phyloP scores from a whole-genome alignment of 352 stramenopile genomes.

The Pythium brachiatum region DNA sequence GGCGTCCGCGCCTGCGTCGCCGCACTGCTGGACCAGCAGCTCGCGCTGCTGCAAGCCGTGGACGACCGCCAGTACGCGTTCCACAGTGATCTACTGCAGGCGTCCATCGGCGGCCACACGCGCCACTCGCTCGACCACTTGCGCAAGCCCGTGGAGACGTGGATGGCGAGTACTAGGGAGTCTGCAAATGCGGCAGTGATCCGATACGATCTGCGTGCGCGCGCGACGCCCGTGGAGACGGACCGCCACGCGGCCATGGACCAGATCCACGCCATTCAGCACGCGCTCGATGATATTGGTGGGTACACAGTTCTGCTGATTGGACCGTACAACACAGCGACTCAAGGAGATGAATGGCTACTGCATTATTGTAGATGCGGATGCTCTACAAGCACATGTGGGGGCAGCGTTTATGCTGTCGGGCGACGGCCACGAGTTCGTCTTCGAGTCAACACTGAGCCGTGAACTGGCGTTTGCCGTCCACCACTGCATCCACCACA shows the following conservation, averaged over 20 bases:
- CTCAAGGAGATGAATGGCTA: neutral
- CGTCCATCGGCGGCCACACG: slow-evolving; percentile 67
- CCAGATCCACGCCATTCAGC: slow-evolving; percentile 52
- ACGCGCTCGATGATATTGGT: slow-evolving; percentile 32
- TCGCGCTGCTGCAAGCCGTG: slow-evolving; percentile 41
- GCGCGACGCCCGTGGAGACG: slow-evolving; percentile 64
- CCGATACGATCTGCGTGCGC: slow-evolving; percentile 69
- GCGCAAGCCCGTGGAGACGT: slow-evolving; percentile 57
- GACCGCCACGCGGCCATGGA: slow-evolving; percentile 49
- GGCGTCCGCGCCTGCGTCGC: slow-evolving; percentile 40
- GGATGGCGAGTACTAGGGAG: slow-evolving; percentile 6
- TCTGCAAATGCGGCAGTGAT: slow-evolving; percentile 18
- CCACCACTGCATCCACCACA: slow-evolving; percentile 88
- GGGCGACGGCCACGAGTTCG: slow-evolving; percentile 60
- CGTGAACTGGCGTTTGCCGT: slow-evolving; percentile 82
- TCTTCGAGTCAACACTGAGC: slow-evolving; percentile 67
- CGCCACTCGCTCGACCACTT: slow-evolving; percentile 82
- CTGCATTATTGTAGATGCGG: slow-evolving; percentile 15
- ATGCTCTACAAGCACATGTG: slow-evolving; percentile 28
- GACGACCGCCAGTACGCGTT: slow-evolving; percentile 66
- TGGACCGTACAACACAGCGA: too few relatives aligned
- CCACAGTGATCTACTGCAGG: slow-evolving; percentile 55
- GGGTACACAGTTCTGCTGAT: neutral
- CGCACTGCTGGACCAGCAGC: slow-evolving; percentile 72
- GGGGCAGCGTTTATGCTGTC: slow-evolving; percentile 79